These are phyloP conservation scores for Pythium rishiriense DNA, from an alignment of 352 stramenopile species.

Conservation along the genomic window DNA sequence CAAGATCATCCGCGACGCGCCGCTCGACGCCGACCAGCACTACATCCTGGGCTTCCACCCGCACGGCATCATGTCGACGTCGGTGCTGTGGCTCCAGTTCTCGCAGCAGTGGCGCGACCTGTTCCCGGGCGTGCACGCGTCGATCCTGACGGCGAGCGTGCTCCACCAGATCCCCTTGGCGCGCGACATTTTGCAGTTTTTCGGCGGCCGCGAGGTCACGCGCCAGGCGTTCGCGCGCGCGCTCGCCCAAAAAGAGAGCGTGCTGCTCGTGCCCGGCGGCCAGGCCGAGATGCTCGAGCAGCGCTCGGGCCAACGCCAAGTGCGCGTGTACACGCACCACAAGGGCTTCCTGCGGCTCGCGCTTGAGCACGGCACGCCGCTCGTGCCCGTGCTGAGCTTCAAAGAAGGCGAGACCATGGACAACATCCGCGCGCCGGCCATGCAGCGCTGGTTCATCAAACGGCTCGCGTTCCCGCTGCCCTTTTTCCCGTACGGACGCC, in stretches of 20 bases:
- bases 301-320: conserved; percentile 51
- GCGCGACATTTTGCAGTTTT: conserved; percentile 76
- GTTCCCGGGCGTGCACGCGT: conserved; percentile 67
- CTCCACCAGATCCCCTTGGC: conserved; percentile 79
- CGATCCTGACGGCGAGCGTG: conserved; percentile 74
- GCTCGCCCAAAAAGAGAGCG: conserved; percentile 56
- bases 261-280: conserved; percentile 76
- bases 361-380: conserved; percentile 67
- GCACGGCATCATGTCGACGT: conserved; percentile 77
- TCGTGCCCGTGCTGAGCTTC: conserved; percentile 82
- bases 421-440: conserved; percentile 66
- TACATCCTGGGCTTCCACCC: conserved; percentile 83
- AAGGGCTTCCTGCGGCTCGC: conserved; percentile 81
- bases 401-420: conserved; percentile 83
- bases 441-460: conserved; percentile 83
- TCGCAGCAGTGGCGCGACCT: conserved; percentile 60
- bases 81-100: conserved; percentile 81
- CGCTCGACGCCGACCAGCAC: conserved; percentile 53
- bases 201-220: conserved; percentile 74
- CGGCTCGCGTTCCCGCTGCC: conserved; percentile 78
- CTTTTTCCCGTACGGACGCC: conserved; percentile 74
- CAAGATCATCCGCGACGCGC: conserved; percentile 55
- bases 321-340: conserved; percentile 76
- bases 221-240: conserved; percentile 53
- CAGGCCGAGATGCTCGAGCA: conserved; percentile 85